A percentile compares a stretch with the other conserved stretches of the same genome.
phyloP scores from a whole-genome alignment of 2,329 filamentous ascomycete species.

The Talaromyces sp. region DNA sequence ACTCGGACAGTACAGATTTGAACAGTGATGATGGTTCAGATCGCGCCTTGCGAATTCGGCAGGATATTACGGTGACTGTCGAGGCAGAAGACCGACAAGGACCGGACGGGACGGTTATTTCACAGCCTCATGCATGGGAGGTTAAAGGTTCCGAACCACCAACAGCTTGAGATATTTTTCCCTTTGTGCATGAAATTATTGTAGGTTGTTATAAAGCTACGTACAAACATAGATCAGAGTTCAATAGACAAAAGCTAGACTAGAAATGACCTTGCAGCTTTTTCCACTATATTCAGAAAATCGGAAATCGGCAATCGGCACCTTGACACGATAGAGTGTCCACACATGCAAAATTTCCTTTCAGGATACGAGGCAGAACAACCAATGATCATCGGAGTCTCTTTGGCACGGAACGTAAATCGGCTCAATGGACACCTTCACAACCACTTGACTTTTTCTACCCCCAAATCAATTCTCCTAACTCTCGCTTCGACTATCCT shows the following conservation, averaged over 20 bases:
- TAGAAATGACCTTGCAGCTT: background rate
- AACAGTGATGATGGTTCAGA: conserved; percentile 36
- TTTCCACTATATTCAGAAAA: too few relatives aligned
- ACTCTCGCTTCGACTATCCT: background rate
- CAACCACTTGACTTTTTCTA: background rate
- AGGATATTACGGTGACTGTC: conserved; percentile 38
- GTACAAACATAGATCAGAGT: background rate
- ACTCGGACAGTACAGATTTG: conserved; percentile 24
- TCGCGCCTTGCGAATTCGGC: conserved; percentile 36
- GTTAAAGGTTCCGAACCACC: background rate
- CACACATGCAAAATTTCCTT: background rate
- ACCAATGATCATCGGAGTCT: too few relatives aligned
- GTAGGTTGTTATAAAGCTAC: background rate
- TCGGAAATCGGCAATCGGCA: background rate
- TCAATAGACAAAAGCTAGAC: background rate
- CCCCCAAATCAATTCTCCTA: background rate
- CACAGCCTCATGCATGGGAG: background rate
- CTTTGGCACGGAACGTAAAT: too few relatives aligned
- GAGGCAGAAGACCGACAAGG: conserved; percentile 16
- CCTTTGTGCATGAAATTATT: background rate
- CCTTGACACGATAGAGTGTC: background rate
- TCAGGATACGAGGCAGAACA: too few relatives aligned
- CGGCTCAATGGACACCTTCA: background rate
- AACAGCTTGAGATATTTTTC: background rate
- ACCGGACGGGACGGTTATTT: background rate